Evolutionary conservation across 768 basidiomycete species (phyloP), one percentile per base, ranked within the genome.

Genomic region (Glaciozyma martinii): DNA sequence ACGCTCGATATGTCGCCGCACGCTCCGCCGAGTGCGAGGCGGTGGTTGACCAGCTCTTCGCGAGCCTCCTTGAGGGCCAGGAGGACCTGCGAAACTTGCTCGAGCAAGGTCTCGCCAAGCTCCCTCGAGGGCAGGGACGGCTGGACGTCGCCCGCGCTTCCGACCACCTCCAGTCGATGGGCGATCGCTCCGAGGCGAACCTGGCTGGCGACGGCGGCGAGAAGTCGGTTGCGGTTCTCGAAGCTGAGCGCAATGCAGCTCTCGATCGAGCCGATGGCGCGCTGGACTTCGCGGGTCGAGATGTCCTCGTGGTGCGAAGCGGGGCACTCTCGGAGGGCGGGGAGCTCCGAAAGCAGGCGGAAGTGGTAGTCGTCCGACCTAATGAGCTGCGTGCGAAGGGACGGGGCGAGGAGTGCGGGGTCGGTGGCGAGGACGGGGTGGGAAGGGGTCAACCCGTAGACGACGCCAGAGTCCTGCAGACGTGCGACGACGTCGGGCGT

Each of bases 221-320:
- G 21, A 18, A 70, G 57, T 0, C 52, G 60, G 10, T 47, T 2
- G 37, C 68, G 68, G 53, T 70, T 62, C 18, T 70, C 68, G 49
- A 66, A 60, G 6, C 62, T 44, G 42, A 63, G n/a, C 23, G 30
- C 9, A 74, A 90, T 86, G 3, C 84, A 81, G 49, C 86, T 90
- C 75, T 97, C 91, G 7, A 90, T 80, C 62, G 88, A 82, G 68
- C 82, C 84, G 23, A 88, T 75, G 10, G 86, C 89, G 66, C 90
- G 82, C 73, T 86, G 86, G 23, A 97, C 79, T 65, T 98, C 94
- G 19, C 87, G 85, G n/a, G 89, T 90, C 15, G 83, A 81, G 55
- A 98, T 72, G 73, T 98, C 95, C 1, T 80, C 74, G 74, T 92
- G 88, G 75, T 97, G 94, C 54, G 80, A 75, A 10, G 82, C 78